Evolutionary conservation across 495 filamentous ascomycete genomes (phyloP).

Genomic region (Pseudomonodictys pantanalensis): DNA sequence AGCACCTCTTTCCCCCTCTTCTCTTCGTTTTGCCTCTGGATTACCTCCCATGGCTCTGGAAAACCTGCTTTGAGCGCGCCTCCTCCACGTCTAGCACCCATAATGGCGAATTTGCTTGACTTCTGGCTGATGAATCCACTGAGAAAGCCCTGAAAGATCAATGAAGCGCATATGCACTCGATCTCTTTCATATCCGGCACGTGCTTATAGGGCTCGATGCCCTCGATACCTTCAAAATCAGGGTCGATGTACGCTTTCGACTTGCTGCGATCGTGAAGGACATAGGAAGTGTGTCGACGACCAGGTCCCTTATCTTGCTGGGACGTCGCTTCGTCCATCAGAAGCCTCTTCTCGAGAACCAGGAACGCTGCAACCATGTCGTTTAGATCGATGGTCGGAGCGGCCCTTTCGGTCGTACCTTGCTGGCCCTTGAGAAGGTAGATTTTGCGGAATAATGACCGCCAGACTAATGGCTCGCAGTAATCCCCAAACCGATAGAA

Average conservation of each 20-base stretch:
- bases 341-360: slow-evolving; percentile 36
- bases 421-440: slow-evolving; percentile 63
- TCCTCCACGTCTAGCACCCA: slow-evolving; percentile 63
- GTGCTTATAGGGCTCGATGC: slow-evolving; percentile 48
- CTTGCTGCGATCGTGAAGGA: slow-evolving; percentile 28
- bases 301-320: slow-evolving; percentile 16
- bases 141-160: slow-evolving; percentile 80
- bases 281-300: slow-evolving; percentile 35
- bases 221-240: slow-evolving; percentile 43
- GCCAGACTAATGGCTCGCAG: slow-evolving; percentile 80
- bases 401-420: slow-evolving; percentile 50
- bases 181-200: slow-evolving; percentile 60
- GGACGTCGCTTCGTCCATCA: slow-evolving; percentile 11
- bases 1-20: slow-evolving; percentile 1
- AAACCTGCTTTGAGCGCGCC: slow-evolving; percentile 62
- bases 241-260: slow-evolving; percentile 43
- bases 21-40: slow-evolving; percentile 43
- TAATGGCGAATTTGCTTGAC: slow-evolving; percentile 73
- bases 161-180: slow-evolving; percentile 72
- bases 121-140: slow-evolving; percentile 81
- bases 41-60: slow-evolving; percentile 58
- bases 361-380: slow-evolving; percentile 52
- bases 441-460: slow-evolving; percentile 72
- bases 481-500: slow-evolving; percentile 68
- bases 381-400: slow-evolving; percentile 56